These are phyloP conservation scores for Podaxis carcinomalis DNA, from an alignment of 768 basidiomycete genomes.

Conservation along the genomic window DNA sequence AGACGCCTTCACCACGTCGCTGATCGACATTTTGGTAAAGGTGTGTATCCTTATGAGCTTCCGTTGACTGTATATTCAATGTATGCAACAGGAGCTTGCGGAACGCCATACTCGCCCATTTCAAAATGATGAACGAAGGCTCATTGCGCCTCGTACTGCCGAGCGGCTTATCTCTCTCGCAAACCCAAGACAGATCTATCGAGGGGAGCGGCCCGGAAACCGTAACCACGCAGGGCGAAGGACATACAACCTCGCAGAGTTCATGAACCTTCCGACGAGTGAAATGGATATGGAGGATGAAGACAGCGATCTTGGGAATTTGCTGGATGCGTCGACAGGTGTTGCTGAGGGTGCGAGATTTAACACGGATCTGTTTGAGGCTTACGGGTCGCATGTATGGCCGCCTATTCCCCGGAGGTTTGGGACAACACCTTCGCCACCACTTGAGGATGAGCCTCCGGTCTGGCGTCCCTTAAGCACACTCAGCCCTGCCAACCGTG, in stretches of 20 bases:
- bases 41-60: slow-evolving; percentile 33
- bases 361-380: slow-evolving; percentile 63
- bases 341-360: slow-evolving; percentile 51
- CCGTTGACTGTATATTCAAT: background rate
- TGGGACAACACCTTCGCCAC: slow-evolving; percentile 26
- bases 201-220: slow-evolving; percentile 26
- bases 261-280: slow-evolving; percentile 46
- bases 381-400: slow-evolving; percentile 35
- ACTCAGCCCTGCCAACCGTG: background rate
- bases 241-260: slow-evolving; percentile 44
- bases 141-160: slow-evolving; percentile 66
- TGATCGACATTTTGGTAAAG: slow-evolving; percentile 76
- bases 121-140: slow-evolving; percentile 45
- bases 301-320: slow-evolving; percentile 55
- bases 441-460: slow-evolving; percentile 19
- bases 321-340: slow-evolving; percentile 33
- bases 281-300: slow-evolving; percentile 69
- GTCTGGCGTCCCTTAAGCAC: slow-evolving; percentile 6
- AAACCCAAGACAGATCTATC: slow-evolving; percentile 49
- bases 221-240: slow-evolving; percentile 34
- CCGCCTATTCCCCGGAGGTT: slow-evolving; percentile 18
- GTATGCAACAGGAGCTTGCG: slow-evolving; percentile 58
- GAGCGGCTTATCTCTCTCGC: slow-evolving; percentile 57
- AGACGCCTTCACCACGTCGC: slow-evolving; percentile 73
- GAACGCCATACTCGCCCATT: slow-evolving; percentile 57